A percentile compares a stretch with the other conserved stretches of the same genome.
Conservation (phyloP, 306 rosid genomes). For the Cucurbita ficifolia region DNA sequence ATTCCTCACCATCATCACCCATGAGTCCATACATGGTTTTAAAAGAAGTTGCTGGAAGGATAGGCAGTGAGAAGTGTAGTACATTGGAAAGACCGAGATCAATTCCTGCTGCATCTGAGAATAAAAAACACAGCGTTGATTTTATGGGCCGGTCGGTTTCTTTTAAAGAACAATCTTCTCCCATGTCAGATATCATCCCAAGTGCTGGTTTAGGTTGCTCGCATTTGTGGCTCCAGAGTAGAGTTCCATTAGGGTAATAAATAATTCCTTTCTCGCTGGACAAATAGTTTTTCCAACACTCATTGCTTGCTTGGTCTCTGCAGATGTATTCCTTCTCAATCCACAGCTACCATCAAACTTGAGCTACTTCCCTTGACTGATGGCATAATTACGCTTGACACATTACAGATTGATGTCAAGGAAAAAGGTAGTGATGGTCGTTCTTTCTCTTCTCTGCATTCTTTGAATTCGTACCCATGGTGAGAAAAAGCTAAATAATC, state of each 20-base stretch:
- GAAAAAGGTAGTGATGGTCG: conserved; percentile 50
- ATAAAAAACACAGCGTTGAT: conserved; percentile 25
- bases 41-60: conserved; percentile 36
- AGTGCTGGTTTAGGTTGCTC: conserved; percentile 55
- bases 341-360: conserved; percentile 70
- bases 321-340: conserved; percentile 75
- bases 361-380: conserved; percentile 88
- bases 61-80: conserved; percentile 24
- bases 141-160: conserved; percentile 26
- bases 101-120: conserved; percentile 23
- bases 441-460: not conserved
- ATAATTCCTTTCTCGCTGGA: not conserved
- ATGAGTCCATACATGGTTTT: conserved; percentile 57
- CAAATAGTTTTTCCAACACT: conserved; percentile 5
- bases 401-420: conserved; percentile 72
- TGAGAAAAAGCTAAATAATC: not conserved
- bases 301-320: conserved; percentile 10
- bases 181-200: conserved; percentile 41
- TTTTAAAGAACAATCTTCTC: conserved; percentile 22
- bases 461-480: not conserved
- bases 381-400: conserved; percentile 76
- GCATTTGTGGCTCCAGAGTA: conserved; percentile 92
- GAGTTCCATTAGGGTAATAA: conserved; percentile 87
- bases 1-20: conserved; percentile 58
- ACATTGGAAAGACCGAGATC: conserved; percentile 29